Evolutionary conservation across 2,329 filamentous ascomycete genomes (phyloP).

Genomic region (Ophiostoma triangulosporum): DNA sequence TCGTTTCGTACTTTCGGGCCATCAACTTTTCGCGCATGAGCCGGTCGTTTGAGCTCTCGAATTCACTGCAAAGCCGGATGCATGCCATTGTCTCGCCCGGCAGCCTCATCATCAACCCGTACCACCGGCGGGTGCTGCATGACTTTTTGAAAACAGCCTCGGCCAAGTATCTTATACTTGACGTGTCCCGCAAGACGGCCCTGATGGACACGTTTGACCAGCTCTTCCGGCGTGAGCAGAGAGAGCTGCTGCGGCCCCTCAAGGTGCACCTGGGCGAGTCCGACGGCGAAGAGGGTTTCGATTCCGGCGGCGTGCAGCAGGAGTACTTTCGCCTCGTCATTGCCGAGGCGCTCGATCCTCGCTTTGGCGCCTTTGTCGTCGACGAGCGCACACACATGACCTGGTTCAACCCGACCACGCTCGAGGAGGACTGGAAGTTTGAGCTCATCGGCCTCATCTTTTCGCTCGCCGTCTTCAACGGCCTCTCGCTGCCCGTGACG

Average conservation of each 20-base stretch:
- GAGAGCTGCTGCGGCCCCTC: constrained; percentile 71
- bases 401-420: constrained; percentile 75
- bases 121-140: constrained; percentile 48
- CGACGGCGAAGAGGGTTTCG: constrained; percentile 73
- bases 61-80: constrained; percentile 41
- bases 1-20: constrained; percentile 75
- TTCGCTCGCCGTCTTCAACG: constrained; percentile 85
- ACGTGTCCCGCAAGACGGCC: constrained; percentile 53
- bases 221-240: constrained; percentile 71
- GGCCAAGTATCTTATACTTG: constrained; percentile 56
- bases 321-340: constrained; percentile 87
- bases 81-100: constrained; percentile 40
- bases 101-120: constrained; percentile 39
- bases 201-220: constrained; percentile 70
- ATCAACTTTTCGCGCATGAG: constrained; percentile 85
- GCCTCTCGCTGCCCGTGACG: constrained; percentile 76
- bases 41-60: constrained; percentile 58
- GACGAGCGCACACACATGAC: constrained; percentile 65
- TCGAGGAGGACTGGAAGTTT: constrained; percentile 79
- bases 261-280: constrained; percentile 80
- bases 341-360: constrained; percentile 62
- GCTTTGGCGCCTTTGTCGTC: constrained; percentile 67
- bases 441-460: constrained; percentile 81
- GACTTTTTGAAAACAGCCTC: constrained; percentile 53
- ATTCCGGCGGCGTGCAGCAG: constrained; percentile 90